phyloP scores from a whole-genome alignment of 1,139 yeast genomes.

The Kazachstania sp. region DNA sequence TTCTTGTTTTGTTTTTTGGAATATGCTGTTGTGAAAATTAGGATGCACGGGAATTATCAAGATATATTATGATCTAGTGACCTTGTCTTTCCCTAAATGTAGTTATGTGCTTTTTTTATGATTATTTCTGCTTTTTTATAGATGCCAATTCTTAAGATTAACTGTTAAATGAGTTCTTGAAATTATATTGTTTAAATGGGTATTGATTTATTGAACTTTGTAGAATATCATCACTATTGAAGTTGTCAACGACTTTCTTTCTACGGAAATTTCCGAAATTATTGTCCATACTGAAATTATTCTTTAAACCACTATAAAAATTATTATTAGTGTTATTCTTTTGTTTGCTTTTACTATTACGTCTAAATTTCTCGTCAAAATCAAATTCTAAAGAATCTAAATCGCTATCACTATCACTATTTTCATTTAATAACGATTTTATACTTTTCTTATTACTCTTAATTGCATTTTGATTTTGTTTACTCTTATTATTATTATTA shows the following conservation, averaged over 20 bases:
- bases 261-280: not conserved
- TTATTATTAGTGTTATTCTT: not conserved
- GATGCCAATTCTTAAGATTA: not conserved
- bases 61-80: too few relatives aligned
- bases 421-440: constrained; percentile 1
- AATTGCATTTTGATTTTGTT: not conserved
- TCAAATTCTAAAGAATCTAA: not conserved
- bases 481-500: not conserved
- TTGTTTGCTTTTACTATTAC: not conserved
- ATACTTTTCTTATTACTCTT: not conserved
- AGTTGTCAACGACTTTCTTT: not conserved
- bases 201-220: constrained; percentile 4
- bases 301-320: not conserved
- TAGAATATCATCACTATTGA: constrained; percentile 4
- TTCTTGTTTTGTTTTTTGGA: too few relatives aligned
- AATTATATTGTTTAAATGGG: constrained; percentile 1
- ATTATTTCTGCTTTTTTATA: not conserved
- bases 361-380: not conserved
- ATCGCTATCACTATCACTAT: constrained; percentile 1
- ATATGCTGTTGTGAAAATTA: too few relatives aligned
- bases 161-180: constrained; percentile 2
- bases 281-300: not conserved
- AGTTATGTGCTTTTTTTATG: not conserved
- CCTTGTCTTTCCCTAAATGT: too few relatives aligned
- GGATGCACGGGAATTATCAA: too few relatives aligned